Evolutionary conservation across 2,329 filamentous ascomycete genomes (phyloP), one percentile per base, ranked within the genome.

Genomic region (Ophiostoma ips): DNA sequence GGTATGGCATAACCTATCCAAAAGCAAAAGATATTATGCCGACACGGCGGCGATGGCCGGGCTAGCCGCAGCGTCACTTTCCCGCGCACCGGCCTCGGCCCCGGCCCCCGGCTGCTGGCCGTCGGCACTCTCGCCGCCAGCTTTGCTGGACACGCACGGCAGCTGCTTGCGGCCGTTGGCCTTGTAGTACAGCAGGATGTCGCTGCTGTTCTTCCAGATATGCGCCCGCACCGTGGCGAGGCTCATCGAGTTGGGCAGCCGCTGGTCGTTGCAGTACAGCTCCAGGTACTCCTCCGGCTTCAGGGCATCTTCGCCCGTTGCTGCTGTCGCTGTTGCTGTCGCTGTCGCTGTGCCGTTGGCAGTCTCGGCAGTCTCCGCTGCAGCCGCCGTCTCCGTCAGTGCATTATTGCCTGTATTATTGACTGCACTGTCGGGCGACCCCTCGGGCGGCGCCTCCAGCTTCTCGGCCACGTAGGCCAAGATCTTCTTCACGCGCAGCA

Each of bases 401-500:
- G n/a, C n/a, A n/a, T n/a, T n/a, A n/a, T n/a, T n/a, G 24, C 21
- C 36, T 15, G 46, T 12, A 16, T 44, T n/a, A 12, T 15, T 56
- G 30, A 50, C 59, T 16, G 55, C 56, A 12, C 58, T 59, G 8
- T 28, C 15, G 9, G 33, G 24, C n/a, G 16, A 12, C 21, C 41
- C 50, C 8, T 35, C 18, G 1, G 13, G 24, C 12, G 50, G 18
- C 8, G 34, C 44, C 35, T 96, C 90, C 52, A 98, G 90, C 50
- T 89, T 77, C 65, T 98, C 92, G 1, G 88, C 87, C 16, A 98
- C 79, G 60, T 98, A 98, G 0, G 81, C 79, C 52, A 96, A 68
- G 19, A 98, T 92, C 71, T 98, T 98, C 68, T 87, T 90, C 3
- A 94, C 87, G 44, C 92, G 79, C 47, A 98, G 73, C 92, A 98